phyloP scores from a whole-genome alignment of 2,329 filamentous ascomycete species.

The Didymella pinodella region DNA sequence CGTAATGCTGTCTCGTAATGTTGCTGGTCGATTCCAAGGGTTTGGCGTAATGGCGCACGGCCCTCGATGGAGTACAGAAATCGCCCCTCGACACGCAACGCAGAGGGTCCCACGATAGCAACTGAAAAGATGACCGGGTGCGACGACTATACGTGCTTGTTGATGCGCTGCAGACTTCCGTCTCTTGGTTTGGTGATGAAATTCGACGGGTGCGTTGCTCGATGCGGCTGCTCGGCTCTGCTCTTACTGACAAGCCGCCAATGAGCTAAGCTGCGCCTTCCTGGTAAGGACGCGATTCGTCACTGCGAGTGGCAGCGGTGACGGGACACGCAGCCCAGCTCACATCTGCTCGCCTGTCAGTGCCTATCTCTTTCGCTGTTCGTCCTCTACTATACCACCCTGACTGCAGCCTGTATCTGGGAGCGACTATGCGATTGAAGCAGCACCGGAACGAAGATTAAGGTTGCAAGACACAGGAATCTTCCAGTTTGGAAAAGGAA shows the following conservation, averaged over 20 bases:
- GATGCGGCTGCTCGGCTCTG: slow-evolving; percentile 24
- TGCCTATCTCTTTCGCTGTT: neutral
- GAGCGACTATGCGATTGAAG: neutral
- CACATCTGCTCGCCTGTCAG: slow-evolving; percentile 7
- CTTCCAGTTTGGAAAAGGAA: neutral
- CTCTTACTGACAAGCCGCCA: slow-evolving; percentile 22
- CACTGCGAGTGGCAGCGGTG: slow-evolving; percentile 7
- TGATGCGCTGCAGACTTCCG: slow-evolving; percentile 7
- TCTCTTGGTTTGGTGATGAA: slow-evolving; percentile 17
- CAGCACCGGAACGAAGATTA: neutral
- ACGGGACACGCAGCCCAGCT: neutral
- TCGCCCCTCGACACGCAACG: slow-evolving; percentile 13
- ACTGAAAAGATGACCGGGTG: slow-evolving; percentile 6
- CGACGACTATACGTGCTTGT: slow-evolving; percentile 10
- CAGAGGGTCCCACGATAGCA: neutral
- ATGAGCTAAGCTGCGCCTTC: slow-evolving; percentile 24
- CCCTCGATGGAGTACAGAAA: slow-evolving; percentile 37
- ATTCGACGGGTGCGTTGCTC: slow-evolving; percentile 9
- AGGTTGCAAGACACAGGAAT: neutral
- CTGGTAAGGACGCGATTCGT: slow-evolving; percentile 24
- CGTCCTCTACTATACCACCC: neutral
- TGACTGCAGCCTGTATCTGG: neutral
- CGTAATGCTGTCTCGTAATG: slow-evolving; percentile 33
- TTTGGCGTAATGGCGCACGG: slow-evolving; percentile 36
- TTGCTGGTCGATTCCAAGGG: slow-evolving; percentile 36